Base-by-base conservation (phyloP, 768 basidiomycete genomes). In the Rhodocollybia butyracea region DNA sequence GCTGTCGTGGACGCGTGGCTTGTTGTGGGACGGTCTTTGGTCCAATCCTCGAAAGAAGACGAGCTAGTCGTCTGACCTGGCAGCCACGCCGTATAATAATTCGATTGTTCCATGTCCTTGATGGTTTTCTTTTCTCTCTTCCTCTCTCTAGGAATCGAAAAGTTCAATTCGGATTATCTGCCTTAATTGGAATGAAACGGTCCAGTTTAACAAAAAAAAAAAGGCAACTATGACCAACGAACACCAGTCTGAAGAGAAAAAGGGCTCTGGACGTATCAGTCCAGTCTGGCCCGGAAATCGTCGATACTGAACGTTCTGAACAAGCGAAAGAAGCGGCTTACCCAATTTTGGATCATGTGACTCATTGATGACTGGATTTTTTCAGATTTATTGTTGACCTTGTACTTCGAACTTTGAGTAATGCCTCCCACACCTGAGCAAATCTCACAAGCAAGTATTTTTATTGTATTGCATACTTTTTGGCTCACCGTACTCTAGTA, bases 41-140 rank as follows among this genome's bases (percentile, higher is more conserved):
- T 51, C 79, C 77, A 80, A 61, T 77, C 75, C 57, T 74, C 71
- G 45, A 60, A 13, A 40, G 68, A 60, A 45, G 71, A 54, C 30
- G 68, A 54, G 40, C 62, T 51, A 40, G 63, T 56, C 43, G 53
- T 17, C 43, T 57, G 57, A 27, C 26, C 40, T 39, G 68, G 67
- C 52, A 75, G 70, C 78, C 77, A 79, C 59, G 70, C 68, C 40
- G 59, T 68, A 67, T 76, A 79, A 65, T 78, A 67, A 61, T 70
- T 64, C 54, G 59, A 65, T 67, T 78, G 34, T 17, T 53, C 51
- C 51, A 53, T 53, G 24, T 30, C 39, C 17, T 32, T 21, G 39
- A 51, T 26, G 2, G 27, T 5, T 24, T 41, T 22, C 42, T 29
- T 42, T 53, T 52, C 21, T 31, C 27, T 45, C 26, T 17, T 29